Evolutionary conservation across 257 asterid genomes (phyloP).

Genomic region (Nyctanthes arbortristis): DNA sequence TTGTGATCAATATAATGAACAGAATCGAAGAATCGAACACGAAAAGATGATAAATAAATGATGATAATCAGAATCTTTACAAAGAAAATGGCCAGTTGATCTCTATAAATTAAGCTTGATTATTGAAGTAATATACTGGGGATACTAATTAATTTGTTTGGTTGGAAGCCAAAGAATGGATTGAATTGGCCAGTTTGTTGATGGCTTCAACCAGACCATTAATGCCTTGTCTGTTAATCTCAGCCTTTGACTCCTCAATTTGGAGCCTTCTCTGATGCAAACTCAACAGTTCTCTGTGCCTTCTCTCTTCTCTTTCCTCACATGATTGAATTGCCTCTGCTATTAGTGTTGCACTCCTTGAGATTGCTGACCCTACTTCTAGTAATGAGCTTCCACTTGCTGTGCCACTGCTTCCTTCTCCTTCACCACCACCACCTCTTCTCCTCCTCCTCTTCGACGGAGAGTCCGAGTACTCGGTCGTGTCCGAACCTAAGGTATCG

Average conservation of each 20-base stretch:
- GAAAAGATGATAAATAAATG: neutral
- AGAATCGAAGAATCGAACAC: too few relatives aligned
- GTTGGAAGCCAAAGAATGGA: constrained; percentile 64
- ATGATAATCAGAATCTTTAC: neutral
- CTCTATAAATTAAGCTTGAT: neutral
- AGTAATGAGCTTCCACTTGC: constrained; percentile 9
- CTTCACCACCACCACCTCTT: constrained; percentile 26
- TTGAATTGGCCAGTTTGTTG: constrained; percentile 77
- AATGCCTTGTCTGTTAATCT: constrained; percentile 71
- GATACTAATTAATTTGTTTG: too few relatives aligned
- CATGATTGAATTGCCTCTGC: constrained; percentile 70
- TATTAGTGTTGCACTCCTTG: constrained; percentile 57
- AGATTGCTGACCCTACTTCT: constrained; percentile 66
- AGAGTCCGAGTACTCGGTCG: constrained; percentile 60
- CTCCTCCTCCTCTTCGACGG: constrained; percentile 60
- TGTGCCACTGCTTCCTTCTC: constrained; percentile 21
- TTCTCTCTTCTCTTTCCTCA: constrained; percentile 70
- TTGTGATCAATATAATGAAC: too few relatives aligned
- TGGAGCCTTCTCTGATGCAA: constrained; percentile 69
- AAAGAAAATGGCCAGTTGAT: neutral
- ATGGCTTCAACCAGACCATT: constrained; percentile 79
- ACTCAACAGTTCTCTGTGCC: constrained; percentile 67
- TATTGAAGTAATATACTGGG: neutral
- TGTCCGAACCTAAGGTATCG: constrained; percentile 32
- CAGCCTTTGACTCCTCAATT: constrained; percentile 81